Evolutionary conservation across 1,139 yeast species (phyloP), one percentile per base, ranked within the genome.

Genomic region (Yamadazyma atmosphaerica): DNA sequence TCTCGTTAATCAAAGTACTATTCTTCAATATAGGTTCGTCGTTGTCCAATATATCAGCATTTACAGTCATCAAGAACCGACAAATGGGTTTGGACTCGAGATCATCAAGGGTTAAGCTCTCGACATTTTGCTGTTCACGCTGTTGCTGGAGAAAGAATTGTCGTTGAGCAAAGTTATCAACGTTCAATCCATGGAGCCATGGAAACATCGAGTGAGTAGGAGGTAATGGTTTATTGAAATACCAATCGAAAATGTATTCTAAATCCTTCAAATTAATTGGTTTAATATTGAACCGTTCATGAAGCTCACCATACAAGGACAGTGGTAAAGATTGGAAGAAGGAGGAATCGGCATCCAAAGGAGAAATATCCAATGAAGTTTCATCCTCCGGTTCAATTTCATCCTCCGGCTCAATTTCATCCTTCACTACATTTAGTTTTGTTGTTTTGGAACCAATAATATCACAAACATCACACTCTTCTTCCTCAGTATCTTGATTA

Each of bases 151-250:
- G 44, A 44, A 72, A 71, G 46, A 64, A 72, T 37, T 61, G 64
- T 32, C 69, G 58, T 49, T 78, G 83, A 3, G 81, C 77, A 45
- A 64, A 65, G 50, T 78, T 78, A 30, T 69, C 74, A 24, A 56
- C 60, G 47, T 78, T 79, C 17, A 81, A 61, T 0, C 96, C 95
- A 56, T 89, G 96, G 31, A 87, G 69, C 97, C 97, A 89, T 1
- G 98, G 98, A 52, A 89, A 90, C 73, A 89, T 78, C 7, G 55
- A 58, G 19, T 68, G 74, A 11, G 92, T 83, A 2, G 74, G 78
- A 0, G 96, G 96, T 26, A 88, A 63, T 1, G 79, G 75, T 7
- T 71, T 60, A 41, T 71, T 46, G 63, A 70, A 78, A 51, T 79
- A 77, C 64, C 70, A 66, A n/a, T 55, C 48, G 42, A 78, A 67